phyloP scores from a whole-genome alignment of 495 filamentous ascomycete genomes.

The Trichoderma erinaceum region DNA sequence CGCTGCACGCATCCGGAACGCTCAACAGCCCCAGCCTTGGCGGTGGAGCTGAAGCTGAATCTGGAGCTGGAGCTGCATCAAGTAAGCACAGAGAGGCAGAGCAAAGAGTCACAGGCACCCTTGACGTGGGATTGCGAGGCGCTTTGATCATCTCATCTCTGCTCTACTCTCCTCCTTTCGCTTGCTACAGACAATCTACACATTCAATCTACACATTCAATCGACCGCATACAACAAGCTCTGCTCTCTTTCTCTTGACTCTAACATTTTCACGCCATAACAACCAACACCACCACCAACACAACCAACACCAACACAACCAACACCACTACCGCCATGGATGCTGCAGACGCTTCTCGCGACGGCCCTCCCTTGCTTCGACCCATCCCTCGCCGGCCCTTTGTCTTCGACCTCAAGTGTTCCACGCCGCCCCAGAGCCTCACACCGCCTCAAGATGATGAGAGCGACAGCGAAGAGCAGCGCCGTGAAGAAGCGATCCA shows the following conservation, averaged over 20 bases:
- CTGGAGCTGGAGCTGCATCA: too few species aligned
- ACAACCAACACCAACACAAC: neutral
- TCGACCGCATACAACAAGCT: neutral
- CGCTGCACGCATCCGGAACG: neutral
- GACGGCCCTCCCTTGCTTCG: conserved; percentile 55
- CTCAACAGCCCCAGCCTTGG: neutral
- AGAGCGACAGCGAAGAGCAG: conserved; percentile 29
- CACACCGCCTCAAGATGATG: conserved; percentile 29
- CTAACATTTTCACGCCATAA: neutral
- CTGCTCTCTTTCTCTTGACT: neutral
- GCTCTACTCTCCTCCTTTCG: neutral
- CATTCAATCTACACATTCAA: neutral
- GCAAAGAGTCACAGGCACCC: too few species aligned
- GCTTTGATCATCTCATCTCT: neutral
- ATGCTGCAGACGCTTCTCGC: neutral
- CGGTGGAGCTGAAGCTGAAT: neutral
- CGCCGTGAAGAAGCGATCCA: neutral
- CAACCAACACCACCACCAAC: neutral
- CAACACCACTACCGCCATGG: neutral
- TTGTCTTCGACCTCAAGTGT: conserved; percentile 54
- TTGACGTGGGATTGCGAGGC: neutral
- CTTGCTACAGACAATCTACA: neutral
- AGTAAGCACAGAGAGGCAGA: too few species aligned
- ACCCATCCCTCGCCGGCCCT: conserved; percentile 70
- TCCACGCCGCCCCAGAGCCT: conserved; percentile 45